phyloP scores from a whole-genome alignment of 2,329 filamentous ascomycete genomes.

The Curvularia verruculosa region DNA sequence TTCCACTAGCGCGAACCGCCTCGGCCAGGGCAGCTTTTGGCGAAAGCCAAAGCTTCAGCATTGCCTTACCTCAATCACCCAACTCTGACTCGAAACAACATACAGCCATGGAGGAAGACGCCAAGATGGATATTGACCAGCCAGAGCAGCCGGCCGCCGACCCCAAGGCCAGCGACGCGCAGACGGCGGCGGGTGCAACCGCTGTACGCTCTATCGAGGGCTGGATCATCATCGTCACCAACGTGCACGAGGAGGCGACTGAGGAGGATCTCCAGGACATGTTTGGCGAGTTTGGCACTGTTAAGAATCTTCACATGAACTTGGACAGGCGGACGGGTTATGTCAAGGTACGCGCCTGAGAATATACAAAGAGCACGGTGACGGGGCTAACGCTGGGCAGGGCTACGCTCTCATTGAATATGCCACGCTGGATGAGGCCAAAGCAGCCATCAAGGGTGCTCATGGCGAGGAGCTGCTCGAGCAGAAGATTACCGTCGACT shows the following conservation, averaged over 20 bases:
- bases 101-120: constrained; percentile 53
- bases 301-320: constrained; percentile 86
- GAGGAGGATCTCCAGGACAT: constrained; percentile 82
- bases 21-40: constrained; percentile 16
- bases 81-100: constrained; percentile 7
- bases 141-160: constrained; percentile 49
- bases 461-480: constrained; percentile 79
- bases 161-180: constrained; percentile 67
- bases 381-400: constrained; percentile 52
- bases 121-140: constrained; percentile 54
- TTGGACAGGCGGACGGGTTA: constrained; percentile 82
- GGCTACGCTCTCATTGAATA: constrained; percentile 88
- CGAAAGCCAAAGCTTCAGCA: constrained; percentile 9
- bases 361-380: background rate
- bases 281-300: constrained; percentile 84
- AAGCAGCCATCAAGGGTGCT: constrained; percentile 81
- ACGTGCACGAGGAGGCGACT: constrained; percentile 85
- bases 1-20: constrained; percentile 14
- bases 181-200: constrained; percentile 74
- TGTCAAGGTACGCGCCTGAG: constrained; percentile 69
- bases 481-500: constrained; percentile 81
- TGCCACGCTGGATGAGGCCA: constrained; percentile 76
- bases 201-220: constrained; percentile 87
- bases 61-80: constrained; percentile 7
- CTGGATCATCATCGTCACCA: constrained; percentile 87